Percentiles rank a stretch among this genome's conserved stretches.
These are phyloP conservation scores for Fusarium sp. DNA, from an alignment of 2,329 filamentous ascomycete species.

Conservation along the genomic window DNA sequence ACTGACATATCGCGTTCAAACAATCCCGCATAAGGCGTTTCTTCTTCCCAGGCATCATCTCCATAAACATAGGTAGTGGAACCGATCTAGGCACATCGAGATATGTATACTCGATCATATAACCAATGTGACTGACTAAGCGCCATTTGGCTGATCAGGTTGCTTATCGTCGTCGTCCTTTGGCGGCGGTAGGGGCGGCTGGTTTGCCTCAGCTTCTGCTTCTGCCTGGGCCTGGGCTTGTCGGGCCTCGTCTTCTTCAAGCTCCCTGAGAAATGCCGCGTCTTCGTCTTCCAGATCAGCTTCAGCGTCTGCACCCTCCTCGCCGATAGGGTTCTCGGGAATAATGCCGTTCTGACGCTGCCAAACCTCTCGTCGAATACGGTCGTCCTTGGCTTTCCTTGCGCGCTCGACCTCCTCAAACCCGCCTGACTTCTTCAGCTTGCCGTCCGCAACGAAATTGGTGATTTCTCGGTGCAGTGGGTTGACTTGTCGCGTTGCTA, in stretches of 20 bases:
- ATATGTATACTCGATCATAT: slow-evolving; percentile 2
- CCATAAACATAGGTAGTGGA: slow-evolving; percentile 22
- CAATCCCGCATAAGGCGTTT: slow-evolving; percentile 27
- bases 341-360: slow-evolving; percentile 70
- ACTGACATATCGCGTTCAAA: slow-evolving; percentile 24
- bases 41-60: slow-evolving; percentile 34
- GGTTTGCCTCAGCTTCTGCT: slow-evolving; percentile 5
- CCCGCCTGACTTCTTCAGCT: slow-evolving; percentile 94
- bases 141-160: slow-evolving; percentile 31
- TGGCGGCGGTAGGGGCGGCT: slow-evolving; percentile 18
- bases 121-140: slow-evolving; percentile 17
- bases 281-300: slow-evolving; percentile 25
- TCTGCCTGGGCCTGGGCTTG: slow-evolving; percentile 9
- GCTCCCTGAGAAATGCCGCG: slow-evolving; percentile 19
- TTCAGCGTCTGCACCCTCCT: slow-evolving; percentile 45
- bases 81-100: slow-evolving; percentile 4
- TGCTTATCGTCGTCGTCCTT: slow-evolving; percentile 36
- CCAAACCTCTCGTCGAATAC: slow-evolving; percentile 83
- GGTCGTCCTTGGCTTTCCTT: slow-evolving; percentile 86
- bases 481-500: slow-evolving; percentile 79
- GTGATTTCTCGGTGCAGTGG: slow-evolving; percentile 86
- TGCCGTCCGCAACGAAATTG: slow-evolving; percentile 87
- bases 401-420: slow-evolving; percentile 93
- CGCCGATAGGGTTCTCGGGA: slow-evolving; percentile 56
- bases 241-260: slow-evolving; percentile 7